A percentile compares a stretch with the other conserved stretches of the same genome.
These are phyloP conservation scores for Kalmanozyma brasiliensis DNA, from an alignment of 1,284 basidiomycete species.

Conservation along the genomic window DNA sequence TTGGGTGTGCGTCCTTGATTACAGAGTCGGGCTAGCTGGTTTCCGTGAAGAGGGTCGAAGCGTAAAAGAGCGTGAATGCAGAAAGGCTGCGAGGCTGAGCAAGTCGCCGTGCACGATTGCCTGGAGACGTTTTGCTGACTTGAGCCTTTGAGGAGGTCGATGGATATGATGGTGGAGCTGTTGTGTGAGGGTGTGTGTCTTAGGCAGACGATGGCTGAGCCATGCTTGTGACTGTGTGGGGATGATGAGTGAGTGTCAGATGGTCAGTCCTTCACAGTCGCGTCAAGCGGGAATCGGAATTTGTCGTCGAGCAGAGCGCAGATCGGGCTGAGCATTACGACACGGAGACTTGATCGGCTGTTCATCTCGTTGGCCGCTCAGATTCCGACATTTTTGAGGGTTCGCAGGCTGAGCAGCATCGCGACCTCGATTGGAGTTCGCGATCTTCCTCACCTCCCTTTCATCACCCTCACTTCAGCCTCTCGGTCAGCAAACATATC, in stretches of 20 bases:
- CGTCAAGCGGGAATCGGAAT: constrained; percentile 18
- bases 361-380: too few relatives aligned
- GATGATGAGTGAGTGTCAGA: not conserved
- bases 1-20: constrained; percentile 2
- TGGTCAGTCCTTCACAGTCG: constrained; percentile 1
- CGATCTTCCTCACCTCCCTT: constrained; percentile 1
- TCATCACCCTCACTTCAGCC: not conserved
- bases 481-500: not conserved
- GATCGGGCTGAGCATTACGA: constrained; percentile 1
- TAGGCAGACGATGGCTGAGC: too few relatives aligned
- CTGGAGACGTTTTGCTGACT: too few relatives aligned
- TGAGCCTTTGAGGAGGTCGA: too few relatives aligned
- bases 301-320: constrained; percentile 1
- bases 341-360: too few relatives aligned
- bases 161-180: too few relatives aligned
- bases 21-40: constrained; percentile 5
- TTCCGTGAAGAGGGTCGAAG: not conserved
- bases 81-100: constrained; percentile 8
- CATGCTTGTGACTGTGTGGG: not conserved
- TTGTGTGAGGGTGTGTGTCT: too few relatives aligned
- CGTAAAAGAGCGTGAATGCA: constrained; percentile 13
- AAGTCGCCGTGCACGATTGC: too few relatives aligned
- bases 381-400: too few relatives aligned
- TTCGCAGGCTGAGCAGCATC: too few relatives aligned
- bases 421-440: not conserved